Evolutionary conservation across 148 eudicot species (phyloP).

Genomic region (Chenopodium album): DNA sequence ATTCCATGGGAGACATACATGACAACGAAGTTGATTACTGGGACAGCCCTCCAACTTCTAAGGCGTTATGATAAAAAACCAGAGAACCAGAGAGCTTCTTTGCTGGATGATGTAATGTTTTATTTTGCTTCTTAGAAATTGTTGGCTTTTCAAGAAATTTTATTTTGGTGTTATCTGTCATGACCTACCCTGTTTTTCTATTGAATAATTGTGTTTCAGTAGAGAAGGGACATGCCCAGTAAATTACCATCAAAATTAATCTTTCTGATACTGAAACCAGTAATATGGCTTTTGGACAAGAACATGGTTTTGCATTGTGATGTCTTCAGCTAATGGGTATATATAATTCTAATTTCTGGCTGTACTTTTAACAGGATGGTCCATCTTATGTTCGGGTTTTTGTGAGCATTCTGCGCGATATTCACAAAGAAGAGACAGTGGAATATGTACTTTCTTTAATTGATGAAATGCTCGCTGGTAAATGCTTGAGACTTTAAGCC

Average conservation of each 20-base stretch:
- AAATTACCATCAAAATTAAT: not conserved
- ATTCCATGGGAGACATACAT: slow-evolving; percentile 99
- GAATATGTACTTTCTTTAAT: slow-evolving; percentile 90
- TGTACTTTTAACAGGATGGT: slow-evolving; percentile 73
- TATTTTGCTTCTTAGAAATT: not conserved
- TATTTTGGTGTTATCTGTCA: not conserved
- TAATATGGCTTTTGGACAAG: too few relatives aligned
- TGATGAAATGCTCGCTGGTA: slow-evolving; percentile 94
- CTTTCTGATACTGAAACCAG: not conserved
- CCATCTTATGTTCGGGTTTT: slow-evolving; percentile 79
- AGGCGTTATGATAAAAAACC: slow-evolving; percentile 84
- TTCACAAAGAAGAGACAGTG: slow-evolving; percentile 92
- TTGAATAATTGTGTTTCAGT: not conserved
- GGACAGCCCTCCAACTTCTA: slow-evolving; percentile 87
- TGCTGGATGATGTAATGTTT: slow-evolving; percentile 79
- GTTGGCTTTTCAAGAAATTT: not conserved
- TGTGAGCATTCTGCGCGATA: slow-evolving; percentile 80
- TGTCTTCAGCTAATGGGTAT: not conserved
- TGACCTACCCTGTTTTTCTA: not conserved
- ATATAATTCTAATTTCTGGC: slow-evolving; percentile 15
- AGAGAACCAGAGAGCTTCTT: slow-evolving; percentile 66
- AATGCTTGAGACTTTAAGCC: slow-evolving; percentile 5
- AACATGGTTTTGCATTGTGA: not conserved
- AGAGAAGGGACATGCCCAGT: slow-evolving; percentile 1
- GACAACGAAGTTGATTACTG: slow-evolving; percentile 83